A percentile compares a stretch with the other conserved stretches of the same genome.
phyloP scores from a whole-genome alignment of 768 basidiomycete species.

The Fibroporia radiculosa region DNA sequence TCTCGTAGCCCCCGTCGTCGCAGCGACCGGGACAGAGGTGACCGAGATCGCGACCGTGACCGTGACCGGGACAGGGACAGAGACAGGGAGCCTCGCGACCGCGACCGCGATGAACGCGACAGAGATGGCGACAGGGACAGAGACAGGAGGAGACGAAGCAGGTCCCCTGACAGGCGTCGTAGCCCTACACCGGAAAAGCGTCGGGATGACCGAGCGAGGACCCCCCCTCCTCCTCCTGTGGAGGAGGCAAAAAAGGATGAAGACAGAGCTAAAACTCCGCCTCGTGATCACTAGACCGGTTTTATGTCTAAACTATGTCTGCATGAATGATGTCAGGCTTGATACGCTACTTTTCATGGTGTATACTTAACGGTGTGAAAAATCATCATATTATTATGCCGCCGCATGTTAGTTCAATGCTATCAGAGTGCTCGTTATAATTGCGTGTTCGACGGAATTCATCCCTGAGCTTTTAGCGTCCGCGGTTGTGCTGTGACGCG shows the following conservation, averaged over 20 bases:
- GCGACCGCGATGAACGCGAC: conserved; percentile 29
- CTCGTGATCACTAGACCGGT: conserved; percentile 33
- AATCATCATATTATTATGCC: no score
- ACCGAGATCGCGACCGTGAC: conserved; percentile 22
- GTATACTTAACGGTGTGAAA: no score
- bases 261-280: conserved; percentile 51
- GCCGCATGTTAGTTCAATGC: no score
- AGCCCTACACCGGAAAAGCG: conserved; percentile 37
- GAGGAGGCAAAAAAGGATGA: conserved; percentile 38
- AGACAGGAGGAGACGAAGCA: conserved; percentile 43
- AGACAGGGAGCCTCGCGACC: conserved; percentile 26
- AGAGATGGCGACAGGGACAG: conserved; percentile 24
- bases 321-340: no score
- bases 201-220: conserved; percentile 42
- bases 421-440: no score
- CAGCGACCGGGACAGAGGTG: conserved; percentile 13
- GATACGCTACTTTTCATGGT: no score
- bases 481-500: neutral
- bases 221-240: conserved; percentile 44
- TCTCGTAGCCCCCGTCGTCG: conserved; percentile 48
- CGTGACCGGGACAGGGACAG: conserved; percentile 26
- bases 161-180: conserved; percentile 39
- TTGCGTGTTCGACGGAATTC: no score
- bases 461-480: no score
- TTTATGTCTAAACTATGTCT: no score